phyloP scores from a whole-genome alignment of 495 filamentous ascomycete species.

The Hypoxylon crocopeplum region DNA sequence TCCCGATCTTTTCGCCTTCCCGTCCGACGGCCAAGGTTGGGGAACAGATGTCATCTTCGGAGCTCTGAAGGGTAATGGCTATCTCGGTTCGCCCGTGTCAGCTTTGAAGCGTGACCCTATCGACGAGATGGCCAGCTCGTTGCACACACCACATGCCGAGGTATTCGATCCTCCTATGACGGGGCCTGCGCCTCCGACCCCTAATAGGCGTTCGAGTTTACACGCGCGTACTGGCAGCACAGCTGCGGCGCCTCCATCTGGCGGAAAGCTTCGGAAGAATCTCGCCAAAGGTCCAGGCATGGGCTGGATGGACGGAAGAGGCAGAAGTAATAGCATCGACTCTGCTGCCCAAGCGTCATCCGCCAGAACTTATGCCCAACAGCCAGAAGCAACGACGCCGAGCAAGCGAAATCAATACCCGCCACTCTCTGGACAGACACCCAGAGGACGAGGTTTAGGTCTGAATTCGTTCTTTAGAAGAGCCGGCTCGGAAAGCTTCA shows the following conservation, averaged over 20 bases:
- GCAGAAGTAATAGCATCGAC: constrained; percentile 52
- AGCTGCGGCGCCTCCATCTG: constrained; percentile 15
- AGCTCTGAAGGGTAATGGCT: constrained; percentile 44
- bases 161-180: constrained; percentile 33
- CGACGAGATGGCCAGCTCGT: constrained; percentile 46
- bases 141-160: constrained; percentile 35
- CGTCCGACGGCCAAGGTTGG: constrained; percentile 46
- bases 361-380: constrained; percentile 1
- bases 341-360: constrained; percentile 8
- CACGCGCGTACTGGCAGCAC: constrained; percentile 45
- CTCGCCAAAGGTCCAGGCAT: constrained; percentile 20
- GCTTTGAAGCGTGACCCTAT: constrained; percentile 47
- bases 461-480: constrained; percentile 51
- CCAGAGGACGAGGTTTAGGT: constrained; percentile 41
- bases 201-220: constrained; percentile 53
- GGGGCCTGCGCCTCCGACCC: constrained; percentile 41
- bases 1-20: constrained; percentile 57
- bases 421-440: constrained; percentile 48
- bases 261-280: constrained; percentile 39
- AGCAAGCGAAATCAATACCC: constrained; percentile 55
- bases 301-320: constrained; percentile 24
- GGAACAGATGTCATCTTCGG: constrained; percentile 53
- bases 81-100: constrained; percentile 37
- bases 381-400: constrained; percentile 9
- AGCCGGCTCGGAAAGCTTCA: constrained; percentile 35